Percentiles rank a stretch among this genome's conserved stretches.
Evolutionary conservation across 306 rosid species (phyloP).

Genomic region (Cyamopsis tetragonoloba): DNA sequence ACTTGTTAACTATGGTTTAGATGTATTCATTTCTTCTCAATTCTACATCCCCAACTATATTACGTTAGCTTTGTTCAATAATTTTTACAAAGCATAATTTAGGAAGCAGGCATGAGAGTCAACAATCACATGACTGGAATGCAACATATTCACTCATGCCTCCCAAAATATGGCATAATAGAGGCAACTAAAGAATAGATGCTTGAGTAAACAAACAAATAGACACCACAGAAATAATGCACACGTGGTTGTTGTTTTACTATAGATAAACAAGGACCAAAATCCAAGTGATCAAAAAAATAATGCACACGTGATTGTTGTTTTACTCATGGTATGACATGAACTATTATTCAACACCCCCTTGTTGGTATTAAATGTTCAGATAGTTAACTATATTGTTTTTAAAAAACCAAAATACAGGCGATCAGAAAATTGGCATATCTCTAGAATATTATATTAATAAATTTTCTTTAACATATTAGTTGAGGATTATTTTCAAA

Average conservation of each 20-base stretch:
- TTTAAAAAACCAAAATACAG: too few relatives aligned
- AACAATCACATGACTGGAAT: neutral
- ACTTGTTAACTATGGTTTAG: too few relatives aligned
- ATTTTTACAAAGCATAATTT: neutral
- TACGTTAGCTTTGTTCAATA: too few relatives aligned
- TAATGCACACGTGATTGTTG: too few relatives aligned
- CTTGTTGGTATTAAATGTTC: neutral
- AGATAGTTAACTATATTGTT: neutral
- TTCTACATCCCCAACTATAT: too few relatives aligned
- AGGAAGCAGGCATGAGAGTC: neutral
- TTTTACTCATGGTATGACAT: neutral
- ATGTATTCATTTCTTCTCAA: too few relatives aligned
- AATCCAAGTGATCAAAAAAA: too few relatives aligned
- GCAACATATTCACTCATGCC: slow-evolving; percentile 10
- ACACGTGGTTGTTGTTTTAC: neutral
- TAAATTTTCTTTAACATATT: neutral
- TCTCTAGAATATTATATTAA: slow-evolving; percentile 2
- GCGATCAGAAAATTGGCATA: too few relatives aligned
- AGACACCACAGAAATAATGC: neutral
- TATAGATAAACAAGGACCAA: neutral
- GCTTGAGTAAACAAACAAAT: neutral
- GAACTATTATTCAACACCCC: neutral
- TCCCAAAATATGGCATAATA: neutral
- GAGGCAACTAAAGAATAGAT: neutral
- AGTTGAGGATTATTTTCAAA: slow-evolving; percentile 10